phyloP scores from a whole-genome alignment of 805 yeast genomes.

The Brettanomyces naardenensis region DNA sequence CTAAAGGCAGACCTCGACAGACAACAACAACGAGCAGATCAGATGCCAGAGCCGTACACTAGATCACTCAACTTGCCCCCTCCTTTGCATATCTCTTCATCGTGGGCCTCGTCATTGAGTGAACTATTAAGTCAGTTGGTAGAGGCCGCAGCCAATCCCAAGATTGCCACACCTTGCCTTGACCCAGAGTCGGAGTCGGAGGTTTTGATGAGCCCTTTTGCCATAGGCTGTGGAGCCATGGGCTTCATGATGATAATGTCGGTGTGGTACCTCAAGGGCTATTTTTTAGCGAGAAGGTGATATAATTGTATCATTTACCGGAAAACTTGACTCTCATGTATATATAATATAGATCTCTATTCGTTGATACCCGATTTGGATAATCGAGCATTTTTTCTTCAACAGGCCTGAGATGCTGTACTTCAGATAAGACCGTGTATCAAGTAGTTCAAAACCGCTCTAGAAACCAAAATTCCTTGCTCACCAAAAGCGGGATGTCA shows the following conservation, averaged over 20 bases:
- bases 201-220: slow-evolving; percentile 38
- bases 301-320: background rate
- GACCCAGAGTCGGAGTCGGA: slow-evolving; percentile 56
- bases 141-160: slow-evolving; percentile 79
- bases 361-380: background rate
- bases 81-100: slow-evolving; percentile 84
- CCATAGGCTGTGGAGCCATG: slow-evolving; percentile 63
- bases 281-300: too few species aligned
- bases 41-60: slow-evolving; percentile 85
- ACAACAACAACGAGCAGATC: slow-evolving; percentile 82
- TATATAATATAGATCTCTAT: too few species aligned
- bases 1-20: slow-evolving; percentile 92
- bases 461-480: too few species aligned
- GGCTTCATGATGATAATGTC: slow-evolving; percentile 58
- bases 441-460: too few species aligned
- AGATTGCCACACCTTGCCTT: slow-evolving; percentile 67
- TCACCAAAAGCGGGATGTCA: too few species aligned
- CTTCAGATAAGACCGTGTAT: too few species aligned
- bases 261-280: slow-evolving; percentile 50
- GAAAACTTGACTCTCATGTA: background rate
- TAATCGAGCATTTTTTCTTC: too few species aligned
- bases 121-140: slow-evolving; percentile 83
- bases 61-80: slow-evolving; percentile 58
- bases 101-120: slow-evolving; percentile 80
- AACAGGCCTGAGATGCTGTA: too few species aligned